Evolutionary conservation across 2,329 filamentous ascomycete genomes (phyloP), one percentile per base, ranked within the genome.

Genomic region (Sporothrix humicola): DNA sequence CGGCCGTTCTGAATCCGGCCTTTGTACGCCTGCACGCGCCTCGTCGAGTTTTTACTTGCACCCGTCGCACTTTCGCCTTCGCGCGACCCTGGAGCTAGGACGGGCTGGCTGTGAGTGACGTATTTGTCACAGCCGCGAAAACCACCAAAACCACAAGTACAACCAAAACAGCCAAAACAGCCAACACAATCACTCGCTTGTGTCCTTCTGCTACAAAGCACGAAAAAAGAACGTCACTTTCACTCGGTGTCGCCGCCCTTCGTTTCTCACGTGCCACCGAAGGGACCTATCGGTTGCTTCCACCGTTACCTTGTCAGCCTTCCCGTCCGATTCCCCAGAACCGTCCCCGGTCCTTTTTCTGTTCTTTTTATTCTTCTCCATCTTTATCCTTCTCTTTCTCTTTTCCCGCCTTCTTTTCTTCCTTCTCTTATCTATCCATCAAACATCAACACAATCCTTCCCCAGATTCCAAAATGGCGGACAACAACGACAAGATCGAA

Each of bases 31-130:
- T 37, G 69, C 58, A 58, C 54, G 44, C 10, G 48, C 66, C 17
- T 10, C n/a, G 23, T 17, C 26, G 10, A 37, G 13, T 20, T 56
- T 68, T 31, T 52, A 56, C 48, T 69, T 37, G 12, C 26, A 26
- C 17, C 17, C 44, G 58, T 58, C 69, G 12, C 20, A 48, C 61
- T 48, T 71, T 46, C 23, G 48, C 59, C 46, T 58, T 42, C n/a
- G 58, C 26, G 23, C 44, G 69, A 37, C 72, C 54, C 59, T 63
- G 59, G 46, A 72, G 71, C 73, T 72, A 74, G 73, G 65, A 37
- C 65, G 46, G n/a, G 37, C 50, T 54, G 56, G 65, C 65, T 56
- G 26, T n/a, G 69, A 37, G 65, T 72, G 65, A 70, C 68, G 65
- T 69, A 63, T 31, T 50, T 42, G n/a, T 50, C 17, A 65, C 52